Percentiles rank a stretch among this genome's conserved stretches.
Evolutionary conservation across 257 asterid species (phyloP).

Genomic region (Salvia miltiorrhiza): DNA sequence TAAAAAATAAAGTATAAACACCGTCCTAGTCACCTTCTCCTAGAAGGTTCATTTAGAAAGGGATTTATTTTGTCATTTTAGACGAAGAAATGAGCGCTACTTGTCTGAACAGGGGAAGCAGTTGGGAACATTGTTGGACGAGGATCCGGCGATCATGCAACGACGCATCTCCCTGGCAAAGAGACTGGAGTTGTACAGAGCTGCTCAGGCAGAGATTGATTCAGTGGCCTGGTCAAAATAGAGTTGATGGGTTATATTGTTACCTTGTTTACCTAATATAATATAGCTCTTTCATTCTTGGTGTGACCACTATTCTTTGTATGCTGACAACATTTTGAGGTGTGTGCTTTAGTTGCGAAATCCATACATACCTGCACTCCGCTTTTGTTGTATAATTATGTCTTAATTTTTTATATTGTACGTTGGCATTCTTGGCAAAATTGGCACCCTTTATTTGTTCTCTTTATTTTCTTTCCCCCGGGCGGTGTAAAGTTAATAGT

Average conservation of each 20-base stretch:
- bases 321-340: constrained; percentile 1
- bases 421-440: background rate
- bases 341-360: background rate
- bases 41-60: no score
- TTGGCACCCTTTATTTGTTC: no score
- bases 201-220: constrained; percentile 94
- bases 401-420: background rate
- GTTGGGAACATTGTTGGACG: constrained; percentile 81
- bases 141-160: constrained; percentile 97
- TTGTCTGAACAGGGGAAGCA: constrained; percentile 58
- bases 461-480: no score
- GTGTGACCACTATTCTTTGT: constrained; percentile 25
- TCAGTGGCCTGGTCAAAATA: constrained; percentile 94
- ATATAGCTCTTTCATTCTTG: constrained; percentile 13
- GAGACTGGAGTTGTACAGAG: constrained; percentile 90
- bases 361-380: background rate
- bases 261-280: constrained; percentile 4
- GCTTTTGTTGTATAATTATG: constrained; percentile 9
- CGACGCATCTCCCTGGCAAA: constrained; percentile 68
- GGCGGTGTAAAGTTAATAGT: no score
- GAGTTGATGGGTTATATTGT: constrained; percentile 17
- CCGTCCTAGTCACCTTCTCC: no score
- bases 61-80: no score
- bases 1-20: background rate
- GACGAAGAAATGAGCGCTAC: no score